Conservation (phyloP, 2,329 filamentous ascomycete genomes). For the Hansfordia pulvinata region DNA sequence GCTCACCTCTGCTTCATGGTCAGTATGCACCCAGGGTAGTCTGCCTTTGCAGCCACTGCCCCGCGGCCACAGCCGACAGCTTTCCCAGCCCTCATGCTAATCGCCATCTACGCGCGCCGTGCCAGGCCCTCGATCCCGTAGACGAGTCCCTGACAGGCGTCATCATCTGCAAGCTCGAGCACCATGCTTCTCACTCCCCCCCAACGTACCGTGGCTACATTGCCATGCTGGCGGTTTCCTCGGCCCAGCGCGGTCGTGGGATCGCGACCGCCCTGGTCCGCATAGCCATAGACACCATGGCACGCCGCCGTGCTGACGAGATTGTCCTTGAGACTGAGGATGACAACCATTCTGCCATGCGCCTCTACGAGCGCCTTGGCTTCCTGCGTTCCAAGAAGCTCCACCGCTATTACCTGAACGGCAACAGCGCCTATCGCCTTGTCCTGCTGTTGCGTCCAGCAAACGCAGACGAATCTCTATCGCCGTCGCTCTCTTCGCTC, state of each 20-base stretch:
- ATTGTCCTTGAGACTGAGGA: slow-evolving; percentile 94
- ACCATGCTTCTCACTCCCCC: slow-evolving; percentile 69
- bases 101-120: neutral
- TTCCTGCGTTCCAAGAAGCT: slow-evolving; percentile 87
- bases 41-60: slow-evolving; percentile 1
- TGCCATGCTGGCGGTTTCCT: slow-evolving; percentile 90
- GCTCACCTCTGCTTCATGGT: slow-evolving; percentile 95
- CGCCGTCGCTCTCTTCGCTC: too few relatives aligned
- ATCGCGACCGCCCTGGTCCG: slow-evolving; percentile 84
- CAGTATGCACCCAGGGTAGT: slow-evolving; percentile 8
- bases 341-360: slow-evolving; percentile 78
- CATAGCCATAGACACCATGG: slow-evolving; percentile 85
- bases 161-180: slow-evolving; percentile 87
- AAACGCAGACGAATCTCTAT: slow-evolving; percentile 6
- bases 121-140: slow-evolving; percentile 43
- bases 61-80: neutral
- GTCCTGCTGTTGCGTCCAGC: slow-evolving; percentile 60
- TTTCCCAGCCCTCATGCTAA: slow-evolving; percentile 6
- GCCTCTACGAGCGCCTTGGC: slow-evolving; percentile 82
- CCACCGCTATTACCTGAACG: slow-evolving; percentile 92
- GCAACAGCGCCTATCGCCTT: slow-evolving; percentile 84
- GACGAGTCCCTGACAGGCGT: slow-evolving; percentile 67
- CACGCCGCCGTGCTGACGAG: slow-evolving; percentile 71
- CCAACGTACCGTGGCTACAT: slow-evolving; percentile 79
- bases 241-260: slow-evolving; percentile 66